phyloP scores from a whole-genome alignment of 2,329 filamentous ascomycete species.

The Trichocomaceae sp. region DNA sequence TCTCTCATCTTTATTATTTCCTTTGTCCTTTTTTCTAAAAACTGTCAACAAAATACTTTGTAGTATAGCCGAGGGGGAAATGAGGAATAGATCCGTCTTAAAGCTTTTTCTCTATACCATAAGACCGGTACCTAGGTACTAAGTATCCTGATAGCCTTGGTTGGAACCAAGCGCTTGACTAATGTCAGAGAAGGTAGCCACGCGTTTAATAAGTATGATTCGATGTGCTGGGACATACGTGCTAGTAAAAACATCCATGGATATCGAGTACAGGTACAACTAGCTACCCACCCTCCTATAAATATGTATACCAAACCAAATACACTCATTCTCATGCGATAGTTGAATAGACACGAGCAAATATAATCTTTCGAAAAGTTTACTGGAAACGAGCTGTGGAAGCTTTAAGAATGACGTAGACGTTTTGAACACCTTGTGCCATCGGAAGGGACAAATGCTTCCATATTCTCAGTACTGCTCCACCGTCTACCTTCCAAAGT shows the following conservation, averaged over 20 bases:
- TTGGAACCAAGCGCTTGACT: background rate
- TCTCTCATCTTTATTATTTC: background rate
- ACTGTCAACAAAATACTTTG: slow-evolving; percentile 7
- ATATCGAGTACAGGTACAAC: background rate
- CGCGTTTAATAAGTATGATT: background rate
- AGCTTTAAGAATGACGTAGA: background rate
- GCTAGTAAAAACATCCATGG: background rate
- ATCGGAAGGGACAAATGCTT: background rate
- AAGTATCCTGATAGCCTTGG: background rate
- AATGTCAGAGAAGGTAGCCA: background rate
- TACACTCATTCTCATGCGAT: background rate
- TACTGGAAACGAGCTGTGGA: background rate
- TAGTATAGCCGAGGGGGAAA: slow-evolving; percentile 13
- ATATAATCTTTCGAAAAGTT: background rate
- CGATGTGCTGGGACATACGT: background rate
- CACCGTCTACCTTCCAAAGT: slow-evolving; percentile 39
- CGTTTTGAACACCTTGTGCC: background rate
- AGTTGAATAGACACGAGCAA: background rate
- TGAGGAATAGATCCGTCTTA: slow-evolving; percentile 11
- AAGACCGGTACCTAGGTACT: too few relatives aligned
- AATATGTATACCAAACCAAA: background rate
- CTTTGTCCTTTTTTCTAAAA: slow-evolving; percentile 17
- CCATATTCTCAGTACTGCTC: background rate
- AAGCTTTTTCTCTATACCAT: background rate
- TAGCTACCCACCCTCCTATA: background rate